Conservation (phyloP, 345 rosid genomes). For the Eucalyptus dawsonii region DNA sequence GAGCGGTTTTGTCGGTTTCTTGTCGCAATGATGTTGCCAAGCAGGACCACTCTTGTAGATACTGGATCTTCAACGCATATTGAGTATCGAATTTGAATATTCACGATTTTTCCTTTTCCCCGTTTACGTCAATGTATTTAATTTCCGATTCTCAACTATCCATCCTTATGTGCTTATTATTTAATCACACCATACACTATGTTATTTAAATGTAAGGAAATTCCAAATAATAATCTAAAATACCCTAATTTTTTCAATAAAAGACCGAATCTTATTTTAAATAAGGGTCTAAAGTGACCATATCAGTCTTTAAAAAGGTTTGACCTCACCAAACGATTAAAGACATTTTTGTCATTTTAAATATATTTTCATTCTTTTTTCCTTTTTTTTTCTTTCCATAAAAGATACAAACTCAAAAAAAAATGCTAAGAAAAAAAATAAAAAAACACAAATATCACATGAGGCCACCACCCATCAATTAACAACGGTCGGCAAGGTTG, state of each 20-base stretch:
- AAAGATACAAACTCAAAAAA: too few relatives aligned
- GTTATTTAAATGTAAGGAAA: too few relatives aligned
- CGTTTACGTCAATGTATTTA: background rate
- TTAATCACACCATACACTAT: background rate
- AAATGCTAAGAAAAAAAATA: too few relatives aligned
- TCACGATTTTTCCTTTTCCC: background rate
- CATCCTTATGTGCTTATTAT: background rate
- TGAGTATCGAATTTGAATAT: background rate
- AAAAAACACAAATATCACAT: too few relatives aligned
- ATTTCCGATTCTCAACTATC: background rate
- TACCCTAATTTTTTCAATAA: too few relatives aligned
- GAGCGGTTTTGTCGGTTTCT: background rate
- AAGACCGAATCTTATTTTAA: fast-evolving
- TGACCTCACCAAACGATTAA: fast-evolving
- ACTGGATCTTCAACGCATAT: background rate
- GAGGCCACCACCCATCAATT: too few relatives aligned
- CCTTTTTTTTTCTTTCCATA: too few relatives aligned
- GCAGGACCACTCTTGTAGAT: background rate
- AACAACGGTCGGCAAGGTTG: too few relatives aligned
- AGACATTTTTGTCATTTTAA: too few relatives aligned
- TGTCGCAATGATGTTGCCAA: background rate
- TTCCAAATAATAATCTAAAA: too few relatives aligned
- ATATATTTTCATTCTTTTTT: too few relatives aligned
- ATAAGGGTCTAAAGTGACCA: fast-evolving
- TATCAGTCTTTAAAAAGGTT: fast-evolving